Base-by-base conservation (phyloP, 139 green algal species). In the Volvox africanus region DNA sequence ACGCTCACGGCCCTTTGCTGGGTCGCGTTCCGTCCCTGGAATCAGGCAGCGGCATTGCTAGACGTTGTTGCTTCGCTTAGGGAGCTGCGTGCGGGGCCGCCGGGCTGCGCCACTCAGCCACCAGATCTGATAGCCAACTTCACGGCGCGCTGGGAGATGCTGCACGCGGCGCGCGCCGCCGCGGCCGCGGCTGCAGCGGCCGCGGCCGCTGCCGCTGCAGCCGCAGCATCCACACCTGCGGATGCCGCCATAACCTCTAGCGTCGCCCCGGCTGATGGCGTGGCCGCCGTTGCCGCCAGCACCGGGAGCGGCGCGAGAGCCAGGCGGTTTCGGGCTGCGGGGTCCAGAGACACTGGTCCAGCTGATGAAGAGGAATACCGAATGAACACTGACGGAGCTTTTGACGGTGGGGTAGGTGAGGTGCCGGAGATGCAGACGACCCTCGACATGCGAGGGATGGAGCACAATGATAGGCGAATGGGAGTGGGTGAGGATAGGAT, bases 41-140 rank as follows among this genome's bases (percentile, higher is more conserved):
- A 19, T 13, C 82, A 89, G 85, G 69, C 44, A 0, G 14, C n/a
- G 5, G 37, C 36, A 26, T 50, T 89, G 85, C 85, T 89, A 50
- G 50, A n/a, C n/a, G 17, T 89, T n/a, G 69, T 61, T 16, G 69
- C 85, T 30, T 89, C 85, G 5, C 85, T 75, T 28, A 26, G 30
- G 33, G 37, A 89, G 65, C 22, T 71, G n/a, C 85, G 69, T n/a
- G 69, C 69, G 1, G 85, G 36, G n/a, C 85, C 85, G 11, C 85
- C 85, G 1, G 85, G 44, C 37, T 73, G 28, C 68, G 37, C 3
- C 85, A 22, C 14, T 16, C 69, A 17, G 9, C 69, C 37, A 19
- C 85, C 85, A 35, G 85, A 89, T 71, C 68, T 89, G 13, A 20
- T 2, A 11, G 69, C 85, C 37, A 73, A 89, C 85, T 89, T 89